phyloP scores from a whole-genome alignment of 1,284 basidiomycete genomes.

The Pseudozyma flocculosa region DNA sequence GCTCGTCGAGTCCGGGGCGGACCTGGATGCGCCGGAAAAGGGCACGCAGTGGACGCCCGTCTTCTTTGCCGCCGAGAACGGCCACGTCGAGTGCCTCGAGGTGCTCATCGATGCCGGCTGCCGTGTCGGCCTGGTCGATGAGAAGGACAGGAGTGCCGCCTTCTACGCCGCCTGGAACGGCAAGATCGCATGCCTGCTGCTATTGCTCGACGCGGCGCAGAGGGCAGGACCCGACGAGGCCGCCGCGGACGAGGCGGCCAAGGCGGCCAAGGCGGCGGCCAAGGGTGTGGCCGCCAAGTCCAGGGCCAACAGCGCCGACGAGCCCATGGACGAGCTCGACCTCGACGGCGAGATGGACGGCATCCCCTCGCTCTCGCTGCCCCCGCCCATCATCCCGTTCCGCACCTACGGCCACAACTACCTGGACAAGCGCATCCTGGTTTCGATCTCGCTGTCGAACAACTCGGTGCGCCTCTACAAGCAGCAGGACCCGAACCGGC shows the following conservation, averaged over 20 bases:
- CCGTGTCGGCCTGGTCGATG: constrained; percentile 74
- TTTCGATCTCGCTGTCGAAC: constrained; percentile 71
- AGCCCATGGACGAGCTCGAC: constrained; percentile 22
- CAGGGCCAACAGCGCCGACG: constrained; percentile 11
- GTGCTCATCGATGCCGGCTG: constrained; percentile 78
- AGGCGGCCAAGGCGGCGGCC: neutral
- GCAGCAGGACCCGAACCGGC: constrained; percentile 48
- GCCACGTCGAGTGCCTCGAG: constrained; percentile 74
- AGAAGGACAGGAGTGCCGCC: constrained; percentile 79
- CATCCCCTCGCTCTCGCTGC: constrained; percentile 89
- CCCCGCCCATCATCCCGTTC: constrained; percentile 94
- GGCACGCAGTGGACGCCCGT: constrained; percentile 96
- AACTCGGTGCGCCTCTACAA: constrained; percentile 54
- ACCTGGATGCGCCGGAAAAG: constrained; percentile 76
- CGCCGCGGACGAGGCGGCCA: neutral
- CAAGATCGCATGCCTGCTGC: constrained; percentile 68
- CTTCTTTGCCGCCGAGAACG: constrained; percentile 90
- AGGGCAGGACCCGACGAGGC: constrained; percentile 1
- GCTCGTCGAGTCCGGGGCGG: constrained; percentile 65
- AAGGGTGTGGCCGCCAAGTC: neutral
- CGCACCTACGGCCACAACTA: constrained; percentile 59
- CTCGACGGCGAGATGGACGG: constrained; percentile 67
- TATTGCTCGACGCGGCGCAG: constrained; percentile 57
- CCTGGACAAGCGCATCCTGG: constrained; percentile 80
- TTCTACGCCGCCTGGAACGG: constrained; percentile 99